Conservation (phyloP, 1,284 basidiomycete genomes). For the Athelia psychrophila region DNA sequence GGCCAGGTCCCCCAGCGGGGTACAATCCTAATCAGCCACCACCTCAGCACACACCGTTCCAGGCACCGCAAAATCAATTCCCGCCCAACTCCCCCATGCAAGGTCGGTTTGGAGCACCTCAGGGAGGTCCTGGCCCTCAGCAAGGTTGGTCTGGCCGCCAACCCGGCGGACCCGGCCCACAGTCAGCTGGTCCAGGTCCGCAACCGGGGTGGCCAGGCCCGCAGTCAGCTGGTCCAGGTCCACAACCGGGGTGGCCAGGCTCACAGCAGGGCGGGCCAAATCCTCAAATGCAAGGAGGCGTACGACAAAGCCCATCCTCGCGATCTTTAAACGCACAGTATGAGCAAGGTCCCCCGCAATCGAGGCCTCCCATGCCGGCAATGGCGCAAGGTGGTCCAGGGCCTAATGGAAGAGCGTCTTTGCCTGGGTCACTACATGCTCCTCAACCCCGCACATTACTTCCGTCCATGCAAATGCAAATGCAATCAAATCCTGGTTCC, state of each 20-base stretch:
- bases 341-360: slow-evolving; percentile 33
- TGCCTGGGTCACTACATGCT: slow-evolving; percentile 37
- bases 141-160: not conserved
- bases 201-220: not conserved
- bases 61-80: not conserved
- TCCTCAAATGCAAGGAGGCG: slow-evolving; percentile 24
- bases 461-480: slow-evolving; percentile 57
- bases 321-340: slow-evolving; percentile 58
- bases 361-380: slow-evolving; percentile 46
- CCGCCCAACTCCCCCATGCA: slow-evolving; percentile 14
- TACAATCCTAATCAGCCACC: slow-evolving; percentile 7
- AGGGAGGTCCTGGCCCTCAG: not conserved
- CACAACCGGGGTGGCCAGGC: slow-evolving; percentile 12
- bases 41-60: slow-evolving; percentile 9
- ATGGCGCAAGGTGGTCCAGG: slow-evolving; percentile 37
- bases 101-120: not conserved
- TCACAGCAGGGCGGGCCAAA: not conserved
- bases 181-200: not conserved
- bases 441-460: slow-evolving; percentile 53
- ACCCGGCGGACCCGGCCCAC: not conserved
- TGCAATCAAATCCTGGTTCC: slow-evolving; percentile 47
- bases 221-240: slow-evolving; percentile 1
- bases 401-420: slow-evolving; percentile 24
- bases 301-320: slow-evolving; percentile 60
- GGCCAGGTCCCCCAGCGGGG: slow-evolving; percentile 13